A percentile compares a stretch with the other conserved stretches of the same genome.
phyloP scores from a whole-genome alignment of 345 rosid genomes.

The Populus tremula region DNA sequence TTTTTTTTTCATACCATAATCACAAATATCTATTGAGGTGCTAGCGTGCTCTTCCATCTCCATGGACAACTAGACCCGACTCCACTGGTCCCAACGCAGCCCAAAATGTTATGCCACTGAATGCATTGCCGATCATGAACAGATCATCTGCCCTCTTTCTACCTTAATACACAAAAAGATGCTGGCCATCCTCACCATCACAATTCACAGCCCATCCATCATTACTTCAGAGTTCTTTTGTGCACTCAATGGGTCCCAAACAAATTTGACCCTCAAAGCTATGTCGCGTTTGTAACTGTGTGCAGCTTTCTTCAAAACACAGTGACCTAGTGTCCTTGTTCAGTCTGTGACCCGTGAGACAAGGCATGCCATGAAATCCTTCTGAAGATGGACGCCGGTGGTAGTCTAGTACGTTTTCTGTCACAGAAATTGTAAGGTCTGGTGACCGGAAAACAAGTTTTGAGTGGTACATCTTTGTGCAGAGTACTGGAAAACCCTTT shows the following conservation, averaged over 20 bases:
- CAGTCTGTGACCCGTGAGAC: neutral
- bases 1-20: too few species aligned
- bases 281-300: neutral
- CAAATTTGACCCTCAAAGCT: neutral
- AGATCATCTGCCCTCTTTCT: conserved; percentile 38
- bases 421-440: neutral
- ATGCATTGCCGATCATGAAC: conserved; percentile 40
- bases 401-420: neutral
- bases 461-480: too few species aligned
- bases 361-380: neutral
- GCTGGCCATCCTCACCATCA: conserved; percentile 7
- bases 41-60: conserved; percentile 52
- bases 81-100: neutral
- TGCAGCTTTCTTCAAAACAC: neutral
- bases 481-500: too few species aligned
- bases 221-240: neutral
- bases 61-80: conserved; percentile 34
- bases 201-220: conserved; percentile 10
- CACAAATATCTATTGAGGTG: conserved; percentile 5
- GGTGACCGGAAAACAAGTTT: too few species aligned
- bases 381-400: neutral
- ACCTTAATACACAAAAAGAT: conserved; percentile 15
- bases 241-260: neutral
- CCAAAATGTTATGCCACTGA: conserved; percentile 16
- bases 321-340: neutral